Evolutionary conservation across 306 rosid genomes (phyloP), one percentile per base, ranked within the genome.

Genomic region (Pyrus pyrifolia): DNA sequence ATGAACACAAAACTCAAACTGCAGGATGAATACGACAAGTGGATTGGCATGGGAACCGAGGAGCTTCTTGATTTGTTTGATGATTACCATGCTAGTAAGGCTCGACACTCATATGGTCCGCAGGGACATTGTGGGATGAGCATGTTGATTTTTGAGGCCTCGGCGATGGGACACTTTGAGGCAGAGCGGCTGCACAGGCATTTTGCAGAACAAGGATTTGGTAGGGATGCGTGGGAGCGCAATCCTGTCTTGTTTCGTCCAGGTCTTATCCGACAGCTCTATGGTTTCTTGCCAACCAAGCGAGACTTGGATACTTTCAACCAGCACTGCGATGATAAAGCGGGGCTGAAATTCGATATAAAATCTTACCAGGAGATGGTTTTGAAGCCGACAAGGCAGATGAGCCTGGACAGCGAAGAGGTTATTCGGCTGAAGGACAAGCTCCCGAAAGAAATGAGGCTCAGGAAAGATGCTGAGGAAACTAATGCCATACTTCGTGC

Each of bases 91-190:
- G 88, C 96, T 64, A 35, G 5, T 15, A 93, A 70, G 86, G 93
- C 93, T 8, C 83, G 90, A 3, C 98, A 93, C 76, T 79, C 98
- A 0, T 93, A 93, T 82, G 98, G 98, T 74, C 98, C 98, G 4
- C 91, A 88, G 33, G 98, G 98, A 80, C 98, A 93, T 71, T 86
- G 97, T 60, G 97, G 98, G 83, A 79, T 91, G 88, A 93, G 98
- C 83, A 61, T 87, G 76, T 76, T 93, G 82, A 88, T 91, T 45
- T 93, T 93, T 87, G 98, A 93, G 91, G 79, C 87, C 55, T 88
- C 98, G 0, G 96, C 91, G 11, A 74, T 82, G 40, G 98, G 98
- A 22, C 89, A 87, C 80, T 73, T 85, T 14, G 97, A 91, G 82
- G 97, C 96, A 65, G 98, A 88, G 69, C 96, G 90, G 59, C 84